Evolutionary conservation across 2,329 filamentous ascomycete species (phyloP).

Genomic region (Myriosclerotinia scirpicola): DNA sequence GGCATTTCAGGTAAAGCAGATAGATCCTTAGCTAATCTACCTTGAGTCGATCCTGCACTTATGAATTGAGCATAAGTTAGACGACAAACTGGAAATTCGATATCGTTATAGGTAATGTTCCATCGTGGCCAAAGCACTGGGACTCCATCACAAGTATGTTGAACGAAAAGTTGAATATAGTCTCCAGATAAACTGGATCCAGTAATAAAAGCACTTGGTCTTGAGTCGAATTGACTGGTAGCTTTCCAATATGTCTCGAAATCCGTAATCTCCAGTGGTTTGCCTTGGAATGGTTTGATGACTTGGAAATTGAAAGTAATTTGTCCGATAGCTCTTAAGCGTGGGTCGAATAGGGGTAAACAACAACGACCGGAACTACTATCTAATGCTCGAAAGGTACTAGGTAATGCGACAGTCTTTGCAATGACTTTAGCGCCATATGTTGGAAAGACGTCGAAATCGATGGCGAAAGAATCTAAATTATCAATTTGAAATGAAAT

Average conservation of each 20-base stretch:
- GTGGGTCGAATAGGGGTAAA: conserved; percentile 87
- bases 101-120: conserved; percentile 71
- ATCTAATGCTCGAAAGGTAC: conserved; percentile 73
- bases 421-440: conserved; percentile 98
- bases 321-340: conserved; percentile 86
- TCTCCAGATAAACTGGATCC: conserved; percentile 95
- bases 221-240: conserved; percentile 86
- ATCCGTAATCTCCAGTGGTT: conserved; percentile 92
- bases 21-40: conserved; percentile 44
- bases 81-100: conserved; percentile 80
- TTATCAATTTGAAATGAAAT: conserved; percentile 97
- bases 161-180: conserved; percentile 87
- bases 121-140: conserved; percentile 87
- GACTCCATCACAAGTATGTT: conserved; percentile 83
- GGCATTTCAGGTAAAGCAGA: conserved; percentile 48
- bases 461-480: conserved; percentile 86
- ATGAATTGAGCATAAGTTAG: conserved; percentile 73
- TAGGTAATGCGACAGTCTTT: conserved; percentile 87
- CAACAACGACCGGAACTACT: conserved; percentile 80
- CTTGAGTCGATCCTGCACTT: conserved; percentile 41
- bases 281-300: conserved; percentile 91
- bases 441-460: conserved; percentile 96
- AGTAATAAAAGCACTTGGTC: conserved; percentile 83
- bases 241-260: conserved; percentile 99
- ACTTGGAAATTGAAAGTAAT: conserved; percentile 94